Conservation (phyloP, 768 basidiomycete species). For the Termitomyces sp. region DNA sequence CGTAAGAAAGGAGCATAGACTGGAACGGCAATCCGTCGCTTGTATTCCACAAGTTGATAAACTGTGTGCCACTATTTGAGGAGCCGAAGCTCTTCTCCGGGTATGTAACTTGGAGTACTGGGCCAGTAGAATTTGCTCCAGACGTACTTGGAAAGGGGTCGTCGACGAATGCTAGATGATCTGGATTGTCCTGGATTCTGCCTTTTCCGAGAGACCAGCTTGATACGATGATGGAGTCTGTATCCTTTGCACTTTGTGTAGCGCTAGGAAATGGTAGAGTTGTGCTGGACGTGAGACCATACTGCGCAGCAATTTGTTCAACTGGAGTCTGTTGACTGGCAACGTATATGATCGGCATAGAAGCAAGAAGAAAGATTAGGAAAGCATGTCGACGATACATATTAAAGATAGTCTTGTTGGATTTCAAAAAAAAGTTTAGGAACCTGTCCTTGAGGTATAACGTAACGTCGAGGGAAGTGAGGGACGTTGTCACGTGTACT, state of each 20-base stretch:
- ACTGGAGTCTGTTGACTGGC: conserved; percentile 25
- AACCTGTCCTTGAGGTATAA: background rate
- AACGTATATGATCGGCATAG: conserved; percentile 12
- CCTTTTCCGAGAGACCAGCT: conserved; percentile 60
- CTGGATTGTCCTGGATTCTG: conserved; percentile 49
- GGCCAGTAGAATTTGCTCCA: conserved; percentile 24
- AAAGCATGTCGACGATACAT: conserved; percentile 9
- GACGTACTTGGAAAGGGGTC: conserved; percentile 59
- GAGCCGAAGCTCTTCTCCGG: conserved; percentile 54
- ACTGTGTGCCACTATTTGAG: conserved; percentile 59
- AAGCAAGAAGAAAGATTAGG: conserved; percentile 13
- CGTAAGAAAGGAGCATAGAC: conserved; percentile 69
- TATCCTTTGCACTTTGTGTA: conserved; percentile 43
- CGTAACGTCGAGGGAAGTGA: too few species aligned
- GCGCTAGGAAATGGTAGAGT: conserved; percentile 59
- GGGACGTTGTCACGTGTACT: background rate
- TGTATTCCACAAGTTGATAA: conserved; percentile 63
- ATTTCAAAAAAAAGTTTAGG: background rate
- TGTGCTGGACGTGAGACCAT: conserved; percentile 55
- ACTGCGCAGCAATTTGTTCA: conserved; percentile 41
- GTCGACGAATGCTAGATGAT: conserved; percentile 53
- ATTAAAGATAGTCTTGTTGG: background rate
- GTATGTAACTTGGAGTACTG: conserved; percentile 60
- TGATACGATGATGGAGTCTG: conserved; percentile 45
- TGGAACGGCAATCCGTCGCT: conserved; percentile 50